These are phyloP conservation scores for Eimeria acervulina DNA, from an alignment of 169 alveolate genomes.

Conservation along the genomic window DNA sequence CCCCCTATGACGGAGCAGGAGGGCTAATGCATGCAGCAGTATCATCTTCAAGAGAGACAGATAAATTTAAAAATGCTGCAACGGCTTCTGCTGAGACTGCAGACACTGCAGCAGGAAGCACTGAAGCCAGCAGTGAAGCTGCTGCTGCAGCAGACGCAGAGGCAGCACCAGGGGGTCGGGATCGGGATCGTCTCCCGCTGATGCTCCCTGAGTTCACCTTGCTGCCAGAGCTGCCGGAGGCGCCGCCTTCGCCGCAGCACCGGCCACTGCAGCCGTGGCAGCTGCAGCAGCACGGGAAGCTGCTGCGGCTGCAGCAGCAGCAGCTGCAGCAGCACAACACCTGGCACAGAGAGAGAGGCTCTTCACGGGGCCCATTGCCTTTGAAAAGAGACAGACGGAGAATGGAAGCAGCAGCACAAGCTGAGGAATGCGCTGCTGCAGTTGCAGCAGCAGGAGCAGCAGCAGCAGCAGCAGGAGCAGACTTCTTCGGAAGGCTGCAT, in stretches of 20 bases:
- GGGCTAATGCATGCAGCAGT: no score
- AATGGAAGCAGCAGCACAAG: background rate
- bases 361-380: background rate
- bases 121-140: background rate
- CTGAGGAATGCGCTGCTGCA: slow-evolving; percentile 12
- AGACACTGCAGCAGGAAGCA: background rate
- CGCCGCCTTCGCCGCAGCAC: background rate
- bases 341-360: background rate
- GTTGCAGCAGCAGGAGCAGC: slow-evolving; percentile 78
- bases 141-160: background rate
- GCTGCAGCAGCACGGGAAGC: slow-evolving; percentile 62
- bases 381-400: background rate
- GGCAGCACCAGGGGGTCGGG: slow-evolving; percentile 14
- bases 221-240: slow-evolving; percentile 40
- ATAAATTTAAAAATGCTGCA: background rate
- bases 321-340: slow-evolving; percentile 21
- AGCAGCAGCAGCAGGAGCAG: slow-evolving; percentile 61
- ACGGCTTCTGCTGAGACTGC: slow-evolving; percentile 1
- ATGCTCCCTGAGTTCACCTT: slow-evolving; percentile 19
- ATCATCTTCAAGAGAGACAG: background rate
- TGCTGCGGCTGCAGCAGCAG: slow-evolving; percentile 34
- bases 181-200: background rate
- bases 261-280: slow-evolving; percentile 59
- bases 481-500: slow-evolving; percentile 28
- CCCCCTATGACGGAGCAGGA: no score